These are phyloP conservation scores for Scenedesmus sp. DNA, from an alignment of 163 green algal species.

Conservation along the genomic window DNA sequence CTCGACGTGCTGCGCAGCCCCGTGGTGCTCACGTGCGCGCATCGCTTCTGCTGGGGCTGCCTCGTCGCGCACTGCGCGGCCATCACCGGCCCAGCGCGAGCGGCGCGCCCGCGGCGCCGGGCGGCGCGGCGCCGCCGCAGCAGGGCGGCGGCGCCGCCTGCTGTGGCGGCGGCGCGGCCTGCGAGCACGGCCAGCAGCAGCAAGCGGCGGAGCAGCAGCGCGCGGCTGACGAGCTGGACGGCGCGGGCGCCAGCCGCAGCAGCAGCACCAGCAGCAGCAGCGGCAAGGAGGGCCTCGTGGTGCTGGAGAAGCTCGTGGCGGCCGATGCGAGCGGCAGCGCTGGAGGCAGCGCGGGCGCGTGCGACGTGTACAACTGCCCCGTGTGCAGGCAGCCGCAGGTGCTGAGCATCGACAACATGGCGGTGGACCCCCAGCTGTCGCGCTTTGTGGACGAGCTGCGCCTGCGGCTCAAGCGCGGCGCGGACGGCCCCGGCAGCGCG, in stretches of 20 bases:
- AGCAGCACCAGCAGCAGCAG: constrained; percentile 10
- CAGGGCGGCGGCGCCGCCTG: neutral
- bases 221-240: constrained; percentile 2
- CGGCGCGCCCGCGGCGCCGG: neutral
- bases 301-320: constrained; percentile 60
- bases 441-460: constrained; percentile 69
- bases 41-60: constrained; percentile 94
- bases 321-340: constrained; percentile 17
- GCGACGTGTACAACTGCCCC: constrained; percentile 79
- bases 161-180: neutral
- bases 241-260: constrained; percentile 1
- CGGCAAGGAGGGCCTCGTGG: constrained; percentile 31
- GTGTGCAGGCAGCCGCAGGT: constrained; percentile 85
- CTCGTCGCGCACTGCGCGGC: constrained; percentile 70
- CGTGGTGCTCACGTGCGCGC: constrained; percentile 88
- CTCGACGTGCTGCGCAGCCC: constrained; percentile 82
- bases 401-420: constrained; percentile 79
- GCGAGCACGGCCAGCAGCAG: neutral
- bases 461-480: constrained; percentile 12
- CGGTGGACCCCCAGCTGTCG: constrained; percentile 76
- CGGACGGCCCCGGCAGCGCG: neutral
- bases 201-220: neutral
- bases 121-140: constrained; percentile 4
- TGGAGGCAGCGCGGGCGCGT: constrained; percentile 30
- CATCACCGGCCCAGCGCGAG: constrained; percentile 13